These are phyloP conservation scores for Malassezia caprae DNA, from an alignment of 1,284 basidiomycete species.

Conservation along the genomic window DNA sequence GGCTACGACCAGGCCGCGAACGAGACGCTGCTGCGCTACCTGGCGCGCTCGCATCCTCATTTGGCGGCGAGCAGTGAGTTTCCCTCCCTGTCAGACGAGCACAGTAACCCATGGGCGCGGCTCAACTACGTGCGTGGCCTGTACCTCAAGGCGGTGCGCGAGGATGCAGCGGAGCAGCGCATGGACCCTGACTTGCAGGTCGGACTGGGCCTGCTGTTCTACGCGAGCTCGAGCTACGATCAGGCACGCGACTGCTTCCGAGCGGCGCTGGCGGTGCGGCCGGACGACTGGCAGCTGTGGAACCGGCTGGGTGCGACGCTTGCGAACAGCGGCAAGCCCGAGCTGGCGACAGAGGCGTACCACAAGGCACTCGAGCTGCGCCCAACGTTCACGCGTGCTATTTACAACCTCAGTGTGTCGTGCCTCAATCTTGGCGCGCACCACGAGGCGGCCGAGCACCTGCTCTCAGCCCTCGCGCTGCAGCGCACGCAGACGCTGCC, in stretches of 20 bases:
- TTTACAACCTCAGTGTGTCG: slow-evolving; percentile 93
- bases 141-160: slow-evolving; percentile 73
- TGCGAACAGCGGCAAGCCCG: slow-evolving; percentile 82
- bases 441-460: slow-evolving; percentile 92
- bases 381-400: slow-evolving; percentile 91
- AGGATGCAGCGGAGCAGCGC: slow-evolving; percentile 51
- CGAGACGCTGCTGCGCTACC: slow-evolving; percentile 76
- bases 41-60: slow-evolving; percentile 64
- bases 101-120: slow-evolving; percentile 66
- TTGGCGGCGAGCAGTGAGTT: slow-evolving; percentile 56
- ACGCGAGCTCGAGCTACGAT: slow-evolving; percentile 68
- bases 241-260: slow-evolving; percentile 83
- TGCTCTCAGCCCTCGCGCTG: slow-evolving; percentile 78
- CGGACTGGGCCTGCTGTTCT: slow-evolving; percentile 84
- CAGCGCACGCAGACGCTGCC: slow-evolving; percentile 53
- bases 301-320: slow-evolving; percentile 89
- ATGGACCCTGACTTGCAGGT: slow-evolving; percentile 90
- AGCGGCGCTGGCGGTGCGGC: slow-evolving; percentile 66
- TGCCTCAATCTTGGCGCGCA: slow-evolving; percentile 92
- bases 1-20: slow-evolving; percentile 79
- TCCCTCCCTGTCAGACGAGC: slow-evolving; percentile 42
- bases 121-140: slow-evolving; percentile 71
- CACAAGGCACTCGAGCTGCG: slow-evolving; percentile 81
- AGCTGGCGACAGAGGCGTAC: slow-evolving; percentile 91
- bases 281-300: slow-evolving; percentile 90